Conservation (phyloP, 768 basidiomycete genomes). For the Sporobolomyces phaffii region DNA sequence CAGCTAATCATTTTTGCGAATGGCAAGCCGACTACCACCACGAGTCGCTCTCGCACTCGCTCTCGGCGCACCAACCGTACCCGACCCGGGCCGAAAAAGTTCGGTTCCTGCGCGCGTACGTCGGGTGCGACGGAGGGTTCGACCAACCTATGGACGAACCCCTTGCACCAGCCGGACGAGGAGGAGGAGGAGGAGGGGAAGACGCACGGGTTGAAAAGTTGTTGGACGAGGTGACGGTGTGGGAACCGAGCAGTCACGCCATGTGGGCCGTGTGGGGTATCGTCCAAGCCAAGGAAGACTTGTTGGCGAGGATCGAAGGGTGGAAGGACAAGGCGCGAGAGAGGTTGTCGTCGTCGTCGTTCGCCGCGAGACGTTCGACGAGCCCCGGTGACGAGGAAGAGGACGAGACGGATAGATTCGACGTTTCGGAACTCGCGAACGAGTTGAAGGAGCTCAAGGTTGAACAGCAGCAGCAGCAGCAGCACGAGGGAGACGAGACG, state of each 20-base stretch:
- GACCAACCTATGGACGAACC: slow-evolving; percentile 4
- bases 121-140: slow-evolving; percentile 49
- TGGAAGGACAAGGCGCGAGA: slow-evolving; percentile 31
- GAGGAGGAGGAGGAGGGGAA: slow-evolving; percentile 11
- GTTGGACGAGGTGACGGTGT: slow-evolving; percentile 71
- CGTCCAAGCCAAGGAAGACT: slow-evolving; percentile 74
- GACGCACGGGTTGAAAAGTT: slow-evolving; percentile 54
- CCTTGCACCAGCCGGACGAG: too few species aligned
- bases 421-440: too few species aligned
- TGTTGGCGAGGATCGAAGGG: slow-evolving; percentile 50
- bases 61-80: slow-evolving; percentile 55
- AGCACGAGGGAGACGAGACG: neutral
- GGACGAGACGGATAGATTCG: too few species aligned
- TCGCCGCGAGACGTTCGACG: too few species aligned
- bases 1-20: slow-evolving; percentile 57
- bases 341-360: neutral
- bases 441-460: slow-evolving; percentile 17
- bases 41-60: slow-evolving; percentile 48
- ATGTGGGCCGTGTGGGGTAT: slow-evolving; percentile 95
- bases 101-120: slow-evolving; percentile 81
- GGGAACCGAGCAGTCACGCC: slow-evolving; percentile 84
- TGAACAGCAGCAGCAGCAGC: slow-evolving; percentile 39
- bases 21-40: slow-evolving; percentile 89
- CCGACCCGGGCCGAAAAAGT: slow-evolving; percentile 66
- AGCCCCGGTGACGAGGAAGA: neutral